A percentile compares a stretch with the other conserved stretches of the same genome.
Evolutionary conservation across 768 basidiomycete species (phyloP).

Genomic region (Cyathus striatus): DNA sequence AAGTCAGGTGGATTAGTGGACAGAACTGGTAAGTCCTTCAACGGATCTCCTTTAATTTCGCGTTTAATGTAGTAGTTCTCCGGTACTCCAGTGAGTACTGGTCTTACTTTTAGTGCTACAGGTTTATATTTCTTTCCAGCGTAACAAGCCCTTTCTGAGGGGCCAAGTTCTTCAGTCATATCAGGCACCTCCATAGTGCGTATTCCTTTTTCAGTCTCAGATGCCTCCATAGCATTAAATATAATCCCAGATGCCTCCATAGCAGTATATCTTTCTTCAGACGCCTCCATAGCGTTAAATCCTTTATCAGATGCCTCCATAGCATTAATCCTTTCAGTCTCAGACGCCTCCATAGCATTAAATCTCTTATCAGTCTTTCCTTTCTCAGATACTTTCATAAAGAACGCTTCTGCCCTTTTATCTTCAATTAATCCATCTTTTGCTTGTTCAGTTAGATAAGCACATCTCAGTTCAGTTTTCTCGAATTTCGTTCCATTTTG

Average conservation of each 20-base stretch:
- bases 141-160: no score
- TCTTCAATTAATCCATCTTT: neutral
- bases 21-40: neutral
- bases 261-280: no score
- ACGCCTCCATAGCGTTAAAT: no score
- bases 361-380: no score
- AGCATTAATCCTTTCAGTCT: no score
- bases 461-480: neutral
- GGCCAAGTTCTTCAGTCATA: no score
- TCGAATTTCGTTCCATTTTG: neutral
- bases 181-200: no score
- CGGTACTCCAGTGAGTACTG: neutral
- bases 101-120: neutral
- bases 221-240: no score
- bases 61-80: neutral
- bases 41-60: neutral
- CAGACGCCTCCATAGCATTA: no score
- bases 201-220: no score
- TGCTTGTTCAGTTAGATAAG: neutral
- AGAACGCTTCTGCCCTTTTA: neutral
- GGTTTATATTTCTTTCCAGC: conserved; percentile 1
- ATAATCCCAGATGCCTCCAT: no score
- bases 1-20: neutral
- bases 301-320: no score
- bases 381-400: neutral